Evolutionary conservation across 176 grass and related monocot species (phyloP).

Genomic region (Avena sativa): DNA sequence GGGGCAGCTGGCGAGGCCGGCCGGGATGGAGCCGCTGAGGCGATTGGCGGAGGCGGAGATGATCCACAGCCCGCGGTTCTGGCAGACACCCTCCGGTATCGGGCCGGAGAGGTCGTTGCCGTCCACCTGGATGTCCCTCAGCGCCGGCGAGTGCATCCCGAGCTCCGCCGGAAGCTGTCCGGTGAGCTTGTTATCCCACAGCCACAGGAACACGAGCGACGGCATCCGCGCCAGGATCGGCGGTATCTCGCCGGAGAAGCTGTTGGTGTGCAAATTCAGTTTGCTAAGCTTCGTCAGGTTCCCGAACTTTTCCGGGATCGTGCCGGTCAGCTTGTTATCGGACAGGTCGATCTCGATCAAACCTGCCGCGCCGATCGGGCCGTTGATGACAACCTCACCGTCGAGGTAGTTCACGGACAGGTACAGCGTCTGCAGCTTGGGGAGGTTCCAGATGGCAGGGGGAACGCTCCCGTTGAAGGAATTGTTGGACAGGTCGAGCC

Average conservation of each 20-base stretch:
- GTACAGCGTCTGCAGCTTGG: conserved; percentile 37
- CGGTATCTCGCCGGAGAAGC: conserved; percentile 68
- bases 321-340: conserved; percentile 54
- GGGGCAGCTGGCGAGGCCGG: conserved; percentile 53
- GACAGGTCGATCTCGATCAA: conserved; percentile 59
- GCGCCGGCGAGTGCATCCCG: conserved; percentile 54
- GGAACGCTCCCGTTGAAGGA: conserved; percentile 60
- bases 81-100: conserved; percentile 67
- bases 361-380: conserved; percentile 34
- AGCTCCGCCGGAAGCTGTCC: conserved; percentile 69
- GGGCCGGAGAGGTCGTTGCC: conserved; percentile 65
- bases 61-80: conserved; percentile 21
- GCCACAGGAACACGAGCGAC: conserved; percentile 41
- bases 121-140: conserved; percentile 65
- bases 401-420: conserved; percentile 45
- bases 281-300: conserved; percentile 45
- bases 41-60: conserved; percentile 52
- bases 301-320: conserved; percentile 67
- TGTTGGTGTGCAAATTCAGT: conserved; percentile 54
- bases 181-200: conserved; percentile 57
- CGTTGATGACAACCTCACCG: conserved; percentile 39
- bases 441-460: conserved; percentile 59
- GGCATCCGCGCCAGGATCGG: conserved; percentile 54
- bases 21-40: conserved; percentile 64
- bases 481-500: conserved; percentile 52